Evolutionary conservation across 805 yeast genomes (phyloP), one percentile per base, ranked within the genome.

Genomic region (Zygosaccharomyces bailii): DNA sequence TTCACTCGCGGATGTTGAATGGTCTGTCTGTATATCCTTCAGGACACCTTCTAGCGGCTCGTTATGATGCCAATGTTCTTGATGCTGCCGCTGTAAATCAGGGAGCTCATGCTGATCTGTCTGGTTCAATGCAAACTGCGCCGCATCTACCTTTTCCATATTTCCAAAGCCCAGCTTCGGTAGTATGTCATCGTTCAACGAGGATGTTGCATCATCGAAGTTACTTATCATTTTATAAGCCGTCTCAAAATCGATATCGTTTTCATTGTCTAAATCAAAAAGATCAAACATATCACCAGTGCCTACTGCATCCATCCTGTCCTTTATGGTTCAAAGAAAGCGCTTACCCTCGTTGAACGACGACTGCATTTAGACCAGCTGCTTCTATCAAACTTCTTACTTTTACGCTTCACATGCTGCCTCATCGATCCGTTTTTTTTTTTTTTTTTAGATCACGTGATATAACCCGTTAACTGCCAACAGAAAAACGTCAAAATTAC

Each of bases 171-270:
- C 36, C 37, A 45, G 20, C 33, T 42, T 48, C 7, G 49, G 44
- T 13, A 42, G 44, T 16, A 31, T 31, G 18, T 27, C 34, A 23
- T 44, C 52, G n/a, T 43, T 31, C 23, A 33, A 21, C 25, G 25
- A 27, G 17, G 46, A 30, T n/a, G 46, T n/a, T 5, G 35, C 51
- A 29, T 51, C 49, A 17, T 57, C 59, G 6, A 53, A 44, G 18
- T 52, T 52, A 42, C 58, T 55, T 19, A 63, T 47, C 56, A 62
- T 52, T 38, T 58, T 55, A 39, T 62, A 63, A 5, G 68, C 68
- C 4, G 68, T 63, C 33, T 63, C 68, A 40, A 63, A 63, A 46
- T 63, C 68, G 20, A 62, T 50, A 24, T 59, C 66, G 16, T 56
- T 50, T 19, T 57, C 65, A 21, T 56, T 50, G 44, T 57, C 63